These are phyloP conservation scores for Ophiocytium majus DNA, from an alignment of 352 stramenopile genomes.

Conservation along the genomic window DNA sequence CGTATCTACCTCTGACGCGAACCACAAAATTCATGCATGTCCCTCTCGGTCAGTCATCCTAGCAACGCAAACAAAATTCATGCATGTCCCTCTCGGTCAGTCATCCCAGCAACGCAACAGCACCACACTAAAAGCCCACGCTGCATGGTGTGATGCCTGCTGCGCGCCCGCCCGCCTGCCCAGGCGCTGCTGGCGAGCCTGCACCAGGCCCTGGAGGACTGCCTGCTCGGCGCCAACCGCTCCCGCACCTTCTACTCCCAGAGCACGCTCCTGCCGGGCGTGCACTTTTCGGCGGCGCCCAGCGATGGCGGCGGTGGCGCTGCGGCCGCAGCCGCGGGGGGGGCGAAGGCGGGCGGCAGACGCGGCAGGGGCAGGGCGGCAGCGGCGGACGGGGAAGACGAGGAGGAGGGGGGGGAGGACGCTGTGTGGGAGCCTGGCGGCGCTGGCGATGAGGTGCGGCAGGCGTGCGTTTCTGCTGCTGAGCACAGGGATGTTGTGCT, in stretches of 20 bases:
- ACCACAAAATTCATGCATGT: no score
- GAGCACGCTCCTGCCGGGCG: constrained; percentile 33
- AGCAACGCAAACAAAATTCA: no score
- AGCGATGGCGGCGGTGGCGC: not conserved
- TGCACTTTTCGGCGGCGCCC: constrained; percentile 33
- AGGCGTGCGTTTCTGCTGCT: no score
- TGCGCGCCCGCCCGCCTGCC: not conserved
- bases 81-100: no score
- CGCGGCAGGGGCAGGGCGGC: not conserved
- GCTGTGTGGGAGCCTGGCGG: no score
- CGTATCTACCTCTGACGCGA: no score
- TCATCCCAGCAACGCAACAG: no score
- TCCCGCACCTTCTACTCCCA: constrained; percentile 81
- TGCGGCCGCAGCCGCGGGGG: not conserved
- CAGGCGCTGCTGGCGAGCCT: constrained; percentile 47
- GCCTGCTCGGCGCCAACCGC: constrained; percentile 80
- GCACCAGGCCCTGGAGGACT: constrained; percentile 36
- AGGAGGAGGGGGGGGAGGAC: not conserved
- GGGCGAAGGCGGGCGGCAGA: not conserved
- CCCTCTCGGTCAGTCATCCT: no score
- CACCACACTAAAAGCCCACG: no score
- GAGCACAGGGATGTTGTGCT: no score
- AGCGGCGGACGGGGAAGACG: not conserved
- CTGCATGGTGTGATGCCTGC: not conserved
- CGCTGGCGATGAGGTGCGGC: no score